Evolutionary conservation across 2,329 filamentous ascomycete species (phyloP).

Genomic region (Colletotrichum euphorbiae): DNA sequence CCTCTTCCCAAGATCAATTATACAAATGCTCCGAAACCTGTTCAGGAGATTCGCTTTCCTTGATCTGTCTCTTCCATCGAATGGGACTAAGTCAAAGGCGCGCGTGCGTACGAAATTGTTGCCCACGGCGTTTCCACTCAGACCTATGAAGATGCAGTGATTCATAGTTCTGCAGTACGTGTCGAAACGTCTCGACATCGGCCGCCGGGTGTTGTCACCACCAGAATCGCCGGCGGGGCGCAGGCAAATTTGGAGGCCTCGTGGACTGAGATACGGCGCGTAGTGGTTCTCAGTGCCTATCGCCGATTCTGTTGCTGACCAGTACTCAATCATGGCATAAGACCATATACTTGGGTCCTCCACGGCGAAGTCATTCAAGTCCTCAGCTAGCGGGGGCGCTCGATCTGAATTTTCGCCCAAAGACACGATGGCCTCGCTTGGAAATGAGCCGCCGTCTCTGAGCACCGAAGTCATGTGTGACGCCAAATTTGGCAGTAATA

Average conservation of each 20-base stretch:
- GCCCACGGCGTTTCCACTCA: background rate
- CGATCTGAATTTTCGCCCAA: background rate
- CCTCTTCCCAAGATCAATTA: background rate
- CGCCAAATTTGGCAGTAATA: constrained; percentile 1
- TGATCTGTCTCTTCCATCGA: background rate
- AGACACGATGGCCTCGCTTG: background rate
- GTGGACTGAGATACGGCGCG: constrained; percentile 1
- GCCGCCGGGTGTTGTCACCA: background rate
- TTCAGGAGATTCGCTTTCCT: background rate
- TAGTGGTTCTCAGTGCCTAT: background rate
- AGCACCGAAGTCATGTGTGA: background rate
- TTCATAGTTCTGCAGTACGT: background rate
- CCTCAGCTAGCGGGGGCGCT: background rate
- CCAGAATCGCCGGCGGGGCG: background rate
- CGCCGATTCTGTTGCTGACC: background rate
- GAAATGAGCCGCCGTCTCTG: background rate
- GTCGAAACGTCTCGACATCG: constrained; percentile 4
- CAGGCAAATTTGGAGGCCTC: constrained; percentile 6
- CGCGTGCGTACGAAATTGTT: constrained; percentile 8
- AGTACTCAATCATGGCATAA: background rate
- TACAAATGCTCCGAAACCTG: constrained; percentile 2
- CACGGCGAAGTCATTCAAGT: background rate
- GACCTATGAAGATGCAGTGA: background rate
- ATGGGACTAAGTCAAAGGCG: background rate
- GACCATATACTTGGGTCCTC: constrained; percentile 7